These are phyloP conservation scores for Leishmania gerbilli DNA, from an alignment of 208 protist species.

Conservation along the genomic window DNA sequence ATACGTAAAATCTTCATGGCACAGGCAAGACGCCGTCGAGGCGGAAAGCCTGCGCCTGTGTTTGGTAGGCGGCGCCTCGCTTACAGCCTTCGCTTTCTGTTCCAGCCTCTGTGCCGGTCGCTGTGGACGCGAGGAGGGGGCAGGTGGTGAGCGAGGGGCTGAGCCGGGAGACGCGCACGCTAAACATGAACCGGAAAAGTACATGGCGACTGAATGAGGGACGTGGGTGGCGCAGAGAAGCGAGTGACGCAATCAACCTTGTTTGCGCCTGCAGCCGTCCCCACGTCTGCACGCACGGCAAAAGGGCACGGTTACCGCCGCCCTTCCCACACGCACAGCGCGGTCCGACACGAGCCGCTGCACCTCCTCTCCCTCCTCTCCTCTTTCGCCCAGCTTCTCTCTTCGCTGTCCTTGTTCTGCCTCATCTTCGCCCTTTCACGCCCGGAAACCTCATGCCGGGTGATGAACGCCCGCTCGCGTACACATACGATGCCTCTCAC, in stretches of 20 bases:
- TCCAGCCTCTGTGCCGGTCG: not conserved
- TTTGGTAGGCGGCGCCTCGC: not conserved
- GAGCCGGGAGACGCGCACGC: not conserved
- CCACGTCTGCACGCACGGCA: not conserved
- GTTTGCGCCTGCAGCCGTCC: too few relatives aligned
- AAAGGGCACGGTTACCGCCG: too few relatives aligned
- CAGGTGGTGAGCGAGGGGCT: not conserved
- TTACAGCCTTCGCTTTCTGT: too few relatives aligned
- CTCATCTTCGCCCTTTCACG: not conserved
- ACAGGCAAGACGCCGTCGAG: not conserved
- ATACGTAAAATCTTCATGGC: too few relatives aligned
- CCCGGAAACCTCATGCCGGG: not conserved
- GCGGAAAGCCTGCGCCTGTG: not conserved
- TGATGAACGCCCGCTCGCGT: not conserved
- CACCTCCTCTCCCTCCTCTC: not conserved
- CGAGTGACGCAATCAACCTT: not conserved
- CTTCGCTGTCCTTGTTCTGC: not conserved
- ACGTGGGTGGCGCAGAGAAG: not conserved
- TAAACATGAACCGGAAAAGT: not conserved
- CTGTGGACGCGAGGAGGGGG: not conserved
- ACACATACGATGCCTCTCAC: not conserved
- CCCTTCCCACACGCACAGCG: not conserved
- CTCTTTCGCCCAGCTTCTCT: not conserved
- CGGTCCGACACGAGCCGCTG: not conserved
- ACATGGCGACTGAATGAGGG: not conserved